Percentiles rank a stretch among this genome's conserved stretches.
phyloP scores from a whole-genome alignment of 2,329 filamentous ascomycete species.

The Kalmusia sp. region DNA sequence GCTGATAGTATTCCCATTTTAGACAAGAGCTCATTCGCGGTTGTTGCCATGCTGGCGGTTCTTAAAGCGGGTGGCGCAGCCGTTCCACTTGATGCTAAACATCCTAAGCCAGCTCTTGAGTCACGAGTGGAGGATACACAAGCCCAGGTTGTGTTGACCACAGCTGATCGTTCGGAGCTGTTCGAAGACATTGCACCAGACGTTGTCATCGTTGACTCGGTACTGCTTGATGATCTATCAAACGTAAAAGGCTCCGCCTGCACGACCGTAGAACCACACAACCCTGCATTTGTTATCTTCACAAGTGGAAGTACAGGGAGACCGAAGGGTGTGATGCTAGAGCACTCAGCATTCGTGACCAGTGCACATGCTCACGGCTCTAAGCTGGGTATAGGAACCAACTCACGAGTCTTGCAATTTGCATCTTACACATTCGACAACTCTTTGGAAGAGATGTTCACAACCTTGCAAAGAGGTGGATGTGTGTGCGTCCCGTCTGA shows the following conservation, averaged over 20 bases:
- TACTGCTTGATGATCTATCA: slow-evolving; percentile 45
- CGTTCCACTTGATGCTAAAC: slow-evolving; percentile 45
- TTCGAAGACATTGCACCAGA: slow-evolving; percentile 52
- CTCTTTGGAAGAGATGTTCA: slow-evolving; percentile 63
- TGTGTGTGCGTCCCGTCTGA: slow-evolving; percentile 64
- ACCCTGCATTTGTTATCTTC: slow-evolving; percentile 42
- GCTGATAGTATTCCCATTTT: too few species aligned
- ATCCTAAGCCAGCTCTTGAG: slow-evolving; percentile 45
- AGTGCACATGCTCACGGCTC: slow-evolving; percentile 39
- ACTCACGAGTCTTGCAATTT: slow-evolving; percentile 46
- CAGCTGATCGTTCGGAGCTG: slow-evolving; percentile 43
- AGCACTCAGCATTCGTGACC: slow-evolving; percentile 40
- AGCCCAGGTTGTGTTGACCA: slow-evolving; percentile 50
- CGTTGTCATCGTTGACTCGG: slow-evolving; percentile 40
- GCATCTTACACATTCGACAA: slow-evolving; percentile 63
- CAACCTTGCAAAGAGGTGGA: slow-evolving; percentile 59
- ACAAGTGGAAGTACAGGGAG: slow-evolving; percentile 42
- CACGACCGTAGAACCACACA: slow-evolving; percentile 29
- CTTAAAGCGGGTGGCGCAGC: slow-evolving; percentile 48
- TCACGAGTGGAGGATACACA: slow-evolving; percentile 48
- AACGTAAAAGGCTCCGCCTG: slow-evolving; percentile 19
- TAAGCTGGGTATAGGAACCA: slow-evolving; percentile 31
- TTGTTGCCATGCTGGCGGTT: slow-evolving; percentile 47
- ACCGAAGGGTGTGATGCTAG: slow-evolving; percentile 43
- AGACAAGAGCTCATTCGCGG: slow-evolving; percentile 45